These are phyloP conservation scores for Fusarium kyushuense DNA, from an alignment of 2,329 filamentous ascomycete species.

Conservation along the genomic window DNA sequence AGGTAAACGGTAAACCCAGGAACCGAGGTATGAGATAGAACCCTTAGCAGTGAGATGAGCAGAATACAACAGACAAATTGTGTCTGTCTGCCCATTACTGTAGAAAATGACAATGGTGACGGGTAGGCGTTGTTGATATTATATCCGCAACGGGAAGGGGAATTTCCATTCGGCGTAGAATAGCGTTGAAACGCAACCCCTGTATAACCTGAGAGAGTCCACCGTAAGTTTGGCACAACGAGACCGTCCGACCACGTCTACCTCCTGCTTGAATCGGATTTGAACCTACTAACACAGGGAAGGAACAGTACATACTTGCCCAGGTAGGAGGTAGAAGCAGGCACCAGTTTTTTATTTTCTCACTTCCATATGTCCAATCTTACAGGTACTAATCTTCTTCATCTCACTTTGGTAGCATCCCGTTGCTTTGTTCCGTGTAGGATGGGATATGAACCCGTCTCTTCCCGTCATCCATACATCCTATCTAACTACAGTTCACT, in stretches of 20 bases:
- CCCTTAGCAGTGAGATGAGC: not conserved
- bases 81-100: not conserved
- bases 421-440: constrained; percentile 2
- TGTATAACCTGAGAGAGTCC: constrained; percentile 12
- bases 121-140: not conserved
- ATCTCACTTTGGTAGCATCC: constrained; percentile 2
- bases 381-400: not conserved
- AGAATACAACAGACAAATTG: not conserved
- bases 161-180: constrained; percentile 21
- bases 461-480: not conserved
- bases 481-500: not conserved
- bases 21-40: too few relatives aligned
- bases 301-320: not conserved
- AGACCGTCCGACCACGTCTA: constrained; percentile 3
- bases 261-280: constrained; percentile 7
- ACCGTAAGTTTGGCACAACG: not conserved
- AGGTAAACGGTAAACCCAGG: not conserved
- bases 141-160: not conserved
- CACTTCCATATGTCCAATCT: constrained; percentile 4
- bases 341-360: constrained; percentile 33
- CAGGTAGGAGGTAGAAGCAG: not conserved
- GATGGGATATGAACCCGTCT: not conserved
- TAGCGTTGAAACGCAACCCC: constrained; percentile 30
- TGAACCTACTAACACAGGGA: not conserved
- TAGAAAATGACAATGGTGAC: not conserved